Base-by-base conservation (phyloP, 257 asterid genomes). In the Solanum tacnaense region DNA sequence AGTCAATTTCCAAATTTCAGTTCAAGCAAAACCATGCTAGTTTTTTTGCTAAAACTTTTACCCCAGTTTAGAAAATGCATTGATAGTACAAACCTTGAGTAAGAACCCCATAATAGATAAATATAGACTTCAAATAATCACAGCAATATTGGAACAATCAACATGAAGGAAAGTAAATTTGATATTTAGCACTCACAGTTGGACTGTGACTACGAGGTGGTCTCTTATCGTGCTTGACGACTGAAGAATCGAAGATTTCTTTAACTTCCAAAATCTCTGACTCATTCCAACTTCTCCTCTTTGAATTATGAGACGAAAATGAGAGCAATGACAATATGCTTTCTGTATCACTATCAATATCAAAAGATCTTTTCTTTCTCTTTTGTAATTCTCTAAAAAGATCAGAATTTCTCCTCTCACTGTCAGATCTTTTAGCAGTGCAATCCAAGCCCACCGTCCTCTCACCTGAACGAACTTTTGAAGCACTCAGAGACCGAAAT, bases 211-310 rank as follows among this genome's bases (percentile, higher is more conserved):
- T 58, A 44, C 84, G 89, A 49, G 90, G 73, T 23, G 92, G 87
- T 75, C 79, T 93, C 25, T 85, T 91, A 74, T 93, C 93, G 15
- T 89, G 89, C 86, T 91, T 94, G 41, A 67, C 89, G 79, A 86
- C 91, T 2, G 96, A 92, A 70, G 98, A 93, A 88, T 92, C 92
- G 27, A 90, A 92, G 52, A 93, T 93, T 34, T 92, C 93, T 86
- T 93, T 92, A 4, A 91, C 92, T 56, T 91, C 91, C 75, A 91
- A 76, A 49, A 93, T 89, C 35, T 95, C 97, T 6, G 97, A 92
- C 56, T 91, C 94, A 3, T 88, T 92, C 98, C 98, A 95, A 92
- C 98, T 94, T 87, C 93, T 91, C 86, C 98, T 88, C 93, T 90
- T 94, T 5, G 92, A 83, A 3, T 88, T 58, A 8, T 35, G 79